phyloP scores from a whole-genome alignment of 148 eudicot genomes.

The Dysphania ambrosioides region DNA sequence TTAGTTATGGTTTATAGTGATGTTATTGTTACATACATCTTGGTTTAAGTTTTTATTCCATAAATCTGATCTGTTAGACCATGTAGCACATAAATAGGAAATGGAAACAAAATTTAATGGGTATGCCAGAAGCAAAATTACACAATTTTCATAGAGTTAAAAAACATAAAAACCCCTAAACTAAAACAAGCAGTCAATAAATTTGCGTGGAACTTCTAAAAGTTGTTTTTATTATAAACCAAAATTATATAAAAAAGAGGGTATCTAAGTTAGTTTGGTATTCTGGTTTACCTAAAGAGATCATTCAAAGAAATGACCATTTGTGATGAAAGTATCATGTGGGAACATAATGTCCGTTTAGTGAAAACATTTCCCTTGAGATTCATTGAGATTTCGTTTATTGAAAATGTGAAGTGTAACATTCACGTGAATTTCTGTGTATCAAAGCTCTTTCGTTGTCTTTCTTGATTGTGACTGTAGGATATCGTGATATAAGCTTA shows the following conservation, averaged over 20 bases:
- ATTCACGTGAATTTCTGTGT: neutral
- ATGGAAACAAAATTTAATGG: neutral
- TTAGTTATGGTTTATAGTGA: neutral
- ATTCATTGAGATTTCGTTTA: neutral
- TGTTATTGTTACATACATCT: neutral
- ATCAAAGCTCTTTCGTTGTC: neutral
- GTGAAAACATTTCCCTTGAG: neutral
- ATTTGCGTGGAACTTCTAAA: neutral
- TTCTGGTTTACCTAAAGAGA: no score
- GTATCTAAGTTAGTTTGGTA: neutral
- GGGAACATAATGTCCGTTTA: neutral
- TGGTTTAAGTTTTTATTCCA: neutral
- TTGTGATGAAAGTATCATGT: no score
- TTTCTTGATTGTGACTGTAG: neutral
- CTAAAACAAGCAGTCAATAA: neutral
- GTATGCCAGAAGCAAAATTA: neutral
- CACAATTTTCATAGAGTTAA: neutral
- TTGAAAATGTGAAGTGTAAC: neutral
- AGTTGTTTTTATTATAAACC: neutral
- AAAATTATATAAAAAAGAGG: neutral
- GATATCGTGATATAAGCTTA: neutral
- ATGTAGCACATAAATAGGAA: neutral
- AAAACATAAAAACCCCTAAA: neutral
- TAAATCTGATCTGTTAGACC: no score
- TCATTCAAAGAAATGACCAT: no score